Base-by-base conservation (phyloP, 176 grass and related monocot species). In the Carex parvula region DNA sequence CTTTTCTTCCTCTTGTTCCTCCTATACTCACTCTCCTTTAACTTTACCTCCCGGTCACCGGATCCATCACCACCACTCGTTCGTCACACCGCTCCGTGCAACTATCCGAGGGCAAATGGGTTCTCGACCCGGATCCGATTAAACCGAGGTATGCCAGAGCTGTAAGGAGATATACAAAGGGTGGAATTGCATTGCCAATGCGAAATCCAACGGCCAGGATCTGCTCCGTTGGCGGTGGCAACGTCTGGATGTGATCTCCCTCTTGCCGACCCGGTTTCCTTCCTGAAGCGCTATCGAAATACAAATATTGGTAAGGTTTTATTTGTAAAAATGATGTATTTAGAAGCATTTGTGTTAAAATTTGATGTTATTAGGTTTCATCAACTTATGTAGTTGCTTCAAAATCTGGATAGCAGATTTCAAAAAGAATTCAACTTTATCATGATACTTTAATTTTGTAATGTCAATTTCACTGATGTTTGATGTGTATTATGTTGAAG, bases 91-190 rank as follows among this genome's bases (percentile, higher is more conserved):
- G 60, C 1, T 58, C 14, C 81, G 64, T 95, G 96, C 83, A 84
- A 92, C 80, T 95, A 95, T 79, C 91, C 11, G 85, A 62, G 52
- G 93, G 96, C 24, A 60, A 83, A 57, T 98, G 96, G 96, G 69
- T 93, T 5, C 83, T 44, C 60, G 88, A 95, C 18, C 39, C 16
- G 42, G 14, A 80, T 17, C 77, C 12, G 0, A 56, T 79, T 75
- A 13, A 53, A 37, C 83, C 32, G 41, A 83, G 95, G 29, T 98
- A 98, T 79, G 95, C 67, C 74, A 93, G 32, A 87, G 84, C 61
- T 98, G 95, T 60, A 90, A 81, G 87, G 92, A 98, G 88, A 94
- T 94, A 84, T 98, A 91, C 87, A 98, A 94, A 81, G 92, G 95
- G 0, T 98, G 93, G 96, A 98, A 93, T 86, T 98, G 93, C 89